Evolutionary conservation across 352 stramenopile species (phyloP), one percentile per base, ranked within the genome.

Genomic region (Aphanomyces astaci): DNA sequence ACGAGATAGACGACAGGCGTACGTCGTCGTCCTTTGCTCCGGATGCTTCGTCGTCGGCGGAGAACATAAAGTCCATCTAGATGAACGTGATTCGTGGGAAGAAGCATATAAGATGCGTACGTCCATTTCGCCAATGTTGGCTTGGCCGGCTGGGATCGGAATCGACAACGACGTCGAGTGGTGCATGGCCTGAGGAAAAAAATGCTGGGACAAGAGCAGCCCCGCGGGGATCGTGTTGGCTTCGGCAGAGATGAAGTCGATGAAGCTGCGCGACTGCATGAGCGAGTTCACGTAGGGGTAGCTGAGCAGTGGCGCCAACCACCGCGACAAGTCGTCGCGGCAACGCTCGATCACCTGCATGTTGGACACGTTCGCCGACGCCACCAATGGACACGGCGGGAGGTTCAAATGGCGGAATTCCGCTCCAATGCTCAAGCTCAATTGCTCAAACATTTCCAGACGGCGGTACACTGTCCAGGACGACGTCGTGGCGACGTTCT

Each of bases 121-220:
- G 43, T 94, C 82, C 13, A 94, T 79, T 39, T 94, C 85, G 55
- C 85, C 85, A 66, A 92, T 91, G 71, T 88, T 89, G 67, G 76
- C 75, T 49, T 69, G 63, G n/a, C 48, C 53, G 27, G 71, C 56
- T 36, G 60, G 68, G 64, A 25, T 65, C 36, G 31, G 60, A 30
- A 46, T 75, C 49, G n/a, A 64, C 54, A 71, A 0, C 13, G 32
- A 33, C 2, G 39, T 19, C 46, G 43, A 15, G 56, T 5, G n/a
- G 17, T 15, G 28, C 2, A 36, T 49, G n/a, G n/a, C 0, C 17
- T 30, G 46, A 22, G 49, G 25, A 36, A 73, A 52, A 70, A 31
- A 56, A 22, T 59, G 30, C 17, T 52, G 40, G 19, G 62, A 54
- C 3, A 64, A 53, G 0, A 70, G 3, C 9, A 69, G 27, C 13